Percentiles rank a stretch among this genome's conserved stretches.
Evolutionary conservation across 2,329 filamentous ascomycete species (phyloP).

Genomic region (Alternaria sp.): DNA sequence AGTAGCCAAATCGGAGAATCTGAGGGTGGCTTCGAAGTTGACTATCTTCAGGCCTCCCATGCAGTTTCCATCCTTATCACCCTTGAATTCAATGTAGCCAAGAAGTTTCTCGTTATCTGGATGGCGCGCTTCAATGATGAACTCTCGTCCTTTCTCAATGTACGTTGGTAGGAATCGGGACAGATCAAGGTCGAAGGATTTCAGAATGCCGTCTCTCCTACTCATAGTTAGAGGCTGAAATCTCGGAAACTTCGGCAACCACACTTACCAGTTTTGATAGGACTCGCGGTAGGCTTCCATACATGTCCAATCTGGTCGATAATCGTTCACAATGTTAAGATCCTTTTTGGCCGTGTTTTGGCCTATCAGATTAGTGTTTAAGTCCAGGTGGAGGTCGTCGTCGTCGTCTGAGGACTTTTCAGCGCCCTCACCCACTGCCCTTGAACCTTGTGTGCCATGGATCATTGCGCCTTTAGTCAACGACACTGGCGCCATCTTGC

Average conservation of each 20-base stretch:
- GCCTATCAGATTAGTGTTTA: no score
- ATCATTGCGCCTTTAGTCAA: no score
- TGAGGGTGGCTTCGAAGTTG: background rate
- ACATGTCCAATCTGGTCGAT: background rate
- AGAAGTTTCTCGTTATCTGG: constrained; percentile 2
- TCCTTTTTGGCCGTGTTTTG: no score
- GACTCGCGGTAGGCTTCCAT: background rate
- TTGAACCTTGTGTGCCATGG: no score
- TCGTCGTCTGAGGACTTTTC: no score
- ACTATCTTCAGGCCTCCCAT: background rate
- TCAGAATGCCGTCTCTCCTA: constrained; percentile 18
- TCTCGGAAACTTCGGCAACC: no score
- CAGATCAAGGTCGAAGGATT: constrained; percentile 7
- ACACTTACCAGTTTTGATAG: background rate
- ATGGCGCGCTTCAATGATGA: background rate
- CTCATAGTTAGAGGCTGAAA: no score
- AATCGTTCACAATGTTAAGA: background rate
- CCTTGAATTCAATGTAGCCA: constrained; percentile 14
- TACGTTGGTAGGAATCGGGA: constrained; percentile 5
- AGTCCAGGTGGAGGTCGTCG: no score
- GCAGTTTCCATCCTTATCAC: background rate
- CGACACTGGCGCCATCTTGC: no score
- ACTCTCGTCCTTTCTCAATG: no score
- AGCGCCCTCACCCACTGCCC: no score
- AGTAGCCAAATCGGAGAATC: background rate